Conservation (phyloP, 1,284 basidiomycete species). For the Vanrija humicola region DNA sequence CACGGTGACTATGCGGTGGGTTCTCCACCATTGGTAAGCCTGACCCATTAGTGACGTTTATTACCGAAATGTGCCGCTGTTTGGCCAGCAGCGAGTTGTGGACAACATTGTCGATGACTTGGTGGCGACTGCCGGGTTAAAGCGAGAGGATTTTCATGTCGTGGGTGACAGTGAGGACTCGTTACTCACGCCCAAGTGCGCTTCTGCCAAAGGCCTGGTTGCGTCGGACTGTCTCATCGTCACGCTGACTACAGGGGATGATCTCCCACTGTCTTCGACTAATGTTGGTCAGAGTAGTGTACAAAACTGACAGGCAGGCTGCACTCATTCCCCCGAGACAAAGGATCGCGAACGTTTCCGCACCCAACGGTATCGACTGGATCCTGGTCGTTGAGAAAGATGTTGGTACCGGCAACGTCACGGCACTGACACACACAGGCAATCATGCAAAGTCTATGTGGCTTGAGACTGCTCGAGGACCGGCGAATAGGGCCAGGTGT, state of each 20-base stretch:
- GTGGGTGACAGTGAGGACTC: conserved; percentile 51
- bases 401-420: conserved; percentile 46
- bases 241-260: conserved; percentile 57
- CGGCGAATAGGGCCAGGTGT: conserved; percentile 41
- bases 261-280: conserved; percentile 54
- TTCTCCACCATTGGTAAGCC: background rate
- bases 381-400: conserved; percentile 89
- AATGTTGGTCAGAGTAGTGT: conserved; percentile 52
- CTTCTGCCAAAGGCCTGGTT: conserved; percentile 79
- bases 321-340: conserved; percentile 70
- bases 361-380: conserved; percentile 61
- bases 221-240: conserved; percentile 64
- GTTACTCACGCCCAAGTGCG: conserved; percentile 56
- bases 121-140: conserved; percentile 70
- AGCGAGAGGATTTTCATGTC: conserved; percentile 71
- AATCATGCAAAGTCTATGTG: conserved; percentile 75
- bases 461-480: conserved; percentile 54
- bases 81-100: conserved; percentile 67
- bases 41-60: conserved; percentile 66
- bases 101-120: conserved; percentile 84
- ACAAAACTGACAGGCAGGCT: conserved; percentile 52
- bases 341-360: conserved; percentile 60
- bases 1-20: conserved; percentile 35
- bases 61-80: conserved; percentile 75
- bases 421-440: conserved; percentile 56